Evolutionary conservation across 1,284 basidiomycete genomes (phyloP).

Genomic region (Leccinum fuscescens): DNA sequence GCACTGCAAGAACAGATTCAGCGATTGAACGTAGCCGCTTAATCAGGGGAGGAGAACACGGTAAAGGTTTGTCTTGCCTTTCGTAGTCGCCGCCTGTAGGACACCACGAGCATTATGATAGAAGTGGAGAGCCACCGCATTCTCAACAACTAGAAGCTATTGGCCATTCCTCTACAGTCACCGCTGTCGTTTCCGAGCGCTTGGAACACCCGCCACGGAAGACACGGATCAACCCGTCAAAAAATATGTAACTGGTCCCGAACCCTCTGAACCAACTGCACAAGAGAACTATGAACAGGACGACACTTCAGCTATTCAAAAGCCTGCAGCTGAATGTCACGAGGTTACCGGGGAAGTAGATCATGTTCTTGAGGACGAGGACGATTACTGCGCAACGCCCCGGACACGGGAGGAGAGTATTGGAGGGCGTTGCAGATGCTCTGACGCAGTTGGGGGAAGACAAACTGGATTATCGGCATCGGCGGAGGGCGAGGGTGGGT

Average conservation of each 20-base stretch:
- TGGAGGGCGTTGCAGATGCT: too few relatives aligned
- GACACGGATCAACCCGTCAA: slow-evolving; percentile 18
- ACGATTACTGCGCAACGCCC: too few relatives aligned
- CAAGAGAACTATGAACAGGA: too few relatives aligned
- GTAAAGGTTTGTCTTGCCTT: slow-evolving; percentile 18
- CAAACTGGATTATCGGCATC: too few relatives aligned
- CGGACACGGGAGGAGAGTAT: too few relatives aligned
- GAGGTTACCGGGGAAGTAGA: too few relatives aligned
- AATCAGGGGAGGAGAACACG: slow-evolving; percentile 14
- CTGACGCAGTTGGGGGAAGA: too few relatives aligned
- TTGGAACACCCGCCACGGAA: slow-evolving; percentile 8
- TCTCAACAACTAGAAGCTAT: slow-evolving; percentile 7
- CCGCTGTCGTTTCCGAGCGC: neutral
- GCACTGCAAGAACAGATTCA: slow-evolving; percentile 57
- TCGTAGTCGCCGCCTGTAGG: neutral
- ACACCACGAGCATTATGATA: slow-evolving; percentile 10
- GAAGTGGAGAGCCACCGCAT: slow-evolving; percentile 8
- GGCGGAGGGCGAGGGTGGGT: too few relatives aligned
- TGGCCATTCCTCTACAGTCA: neutral
- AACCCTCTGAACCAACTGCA: slow-evolving; percentile 1
- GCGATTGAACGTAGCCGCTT: slow-evolving; percentile 39
- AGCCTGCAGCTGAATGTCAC: too few relatives aligned
- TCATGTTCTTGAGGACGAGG: too few relatives aligned
- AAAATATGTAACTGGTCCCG: slow-evolving; percentile 9
- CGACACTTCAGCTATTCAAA: too few relatives aligned